Evolutionary conservation across 2,329 filamentous ascomycete genomes (phyloP).

Genomic region (Apiospora sp.): DNA sequence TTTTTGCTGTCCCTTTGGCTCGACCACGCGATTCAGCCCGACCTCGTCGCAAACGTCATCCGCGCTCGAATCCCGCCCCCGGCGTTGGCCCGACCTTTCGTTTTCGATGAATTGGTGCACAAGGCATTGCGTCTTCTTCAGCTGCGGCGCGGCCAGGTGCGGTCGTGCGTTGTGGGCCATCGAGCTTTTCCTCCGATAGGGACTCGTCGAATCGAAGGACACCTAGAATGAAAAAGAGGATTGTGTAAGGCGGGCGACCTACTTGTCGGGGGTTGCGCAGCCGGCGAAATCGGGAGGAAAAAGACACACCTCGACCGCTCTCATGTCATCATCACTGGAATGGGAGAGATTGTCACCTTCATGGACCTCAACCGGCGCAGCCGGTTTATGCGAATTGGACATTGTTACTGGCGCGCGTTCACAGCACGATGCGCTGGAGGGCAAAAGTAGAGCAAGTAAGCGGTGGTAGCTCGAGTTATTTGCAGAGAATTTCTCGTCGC

Average conservation of each 20-base stretch:
- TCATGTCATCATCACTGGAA: conserved; percentile 60
- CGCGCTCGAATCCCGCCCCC: conserved; percentile 22
- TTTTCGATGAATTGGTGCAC: conserved; percentile 71
- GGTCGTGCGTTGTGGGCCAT: conserved; percentile 58
- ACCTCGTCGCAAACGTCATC: conserved; percentile 39
- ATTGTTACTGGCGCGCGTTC: neutral
- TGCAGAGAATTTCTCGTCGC: neutral
- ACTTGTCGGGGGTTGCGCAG: neutral
- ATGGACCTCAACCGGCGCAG: neutral
- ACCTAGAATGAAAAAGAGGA: conserved; percentile 51
- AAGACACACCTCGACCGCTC: conserved; percentile 58
- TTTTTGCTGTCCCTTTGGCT: conserved; percentile 43
- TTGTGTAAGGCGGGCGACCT: conserved; percentile 12
- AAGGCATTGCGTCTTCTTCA: conserved; percentile 63
- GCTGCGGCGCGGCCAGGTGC: conserved; percentile 41
- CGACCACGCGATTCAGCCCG: conserved; percentile 41
- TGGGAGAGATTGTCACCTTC: conserved; percentile 51
- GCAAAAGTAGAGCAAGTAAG: neutral
- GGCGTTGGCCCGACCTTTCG: conserved; percentile 50
- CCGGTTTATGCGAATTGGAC: conserved; percentile 12
- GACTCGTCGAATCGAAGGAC: conserved; percentile 67
- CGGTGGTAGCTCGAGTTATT: neutral
- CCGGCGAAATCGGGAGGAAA: conserved; percentile 8
- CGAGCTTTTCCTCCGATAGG: conserved; percentile 72
- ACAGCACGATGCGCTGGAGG: neutral